Evolutionary conservation across 164 flowering plant genomes (phyloP).

Genomic region (Stephania yunnanensis): DNA sequence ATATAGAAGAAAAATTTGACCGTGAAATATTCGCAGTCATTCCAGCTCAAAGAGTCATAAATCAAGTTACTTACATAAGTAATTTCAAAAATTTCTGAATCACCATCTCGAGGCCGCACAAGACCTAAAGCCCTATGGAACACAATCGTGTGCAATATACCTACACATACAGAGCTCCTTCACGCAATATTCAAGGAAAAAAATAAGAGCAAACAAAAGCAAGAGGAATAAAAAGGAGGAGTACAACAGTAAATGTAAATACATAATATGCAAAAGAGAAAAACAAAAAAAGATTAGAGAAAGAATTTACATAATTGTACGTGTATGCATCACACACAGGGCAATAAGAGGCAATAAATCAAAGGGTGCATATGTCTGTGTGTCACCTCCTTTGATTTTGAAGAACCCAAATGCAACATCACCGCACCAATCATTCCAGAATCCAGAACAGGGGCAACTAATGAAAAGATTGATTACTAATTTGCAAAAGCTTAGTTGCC

Average conservation of each 20-base stretch:
- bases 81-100: slow-evolving; percentile 85
- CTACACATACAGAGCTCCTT: slow-evolving; percentile 36
- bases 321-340: too few relatives aligned
- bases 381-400: too few relatives aligned
- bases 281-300: background rate
- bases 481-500: too few relatives aligned
- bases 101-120: slow-evolving; percentile 88
- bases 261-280: background rate
- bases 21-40: background rate
- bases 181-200: background rate
- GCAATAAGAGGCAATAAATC: too few relatives aligned
- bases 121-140: slow-evolving; percentile 95
- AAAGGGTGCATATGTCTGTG: too few relatives aligned
- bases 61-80: slow-evolving; percentile 70
- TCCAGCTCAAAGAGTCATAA: background rate
- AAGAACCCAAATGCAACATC: too few relatives aligned
- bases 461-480: too few relatives aligned
- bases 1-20: too few relatives aligned
- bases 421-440: too few relatives aligned
- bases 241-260: background rate
- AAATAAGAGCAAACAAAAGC: too few relatives aligned
- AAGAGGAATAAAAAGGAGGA: background rate
- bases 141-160: slow-evolving; percentile 83
- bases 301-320: too few relatives aligned
- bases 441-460: too few relatives aligned